These are phyloP conservation scores for Arabis alpina DNA, from an alignment of 345 rosid genomes.

Conservation along the genomic window DNA sequence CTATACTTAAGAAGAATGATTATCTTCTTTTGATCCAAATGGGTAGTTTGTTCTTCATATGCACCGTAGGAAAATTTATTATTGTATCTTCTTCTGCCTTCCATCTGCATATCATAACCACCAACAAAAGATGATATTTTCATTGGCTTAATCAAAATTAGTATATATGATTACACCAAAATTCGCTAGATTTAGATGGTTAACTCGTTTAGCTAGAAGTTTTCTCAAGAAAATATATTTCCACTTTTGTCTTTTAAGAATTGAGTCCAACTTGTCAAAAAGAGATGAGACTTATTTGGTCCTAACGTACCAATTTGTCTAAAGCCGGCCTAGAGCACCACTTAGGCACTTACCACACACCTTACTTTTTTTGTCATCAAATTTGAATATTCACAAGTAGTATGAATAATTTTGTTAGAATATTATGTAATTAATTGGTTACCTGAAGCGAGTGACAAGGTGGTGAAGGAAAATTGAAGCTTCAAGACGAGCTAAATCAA, in stretches of 20 bases:
- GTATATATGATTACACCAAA: background rate
- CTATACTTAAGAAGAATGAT: background rate
- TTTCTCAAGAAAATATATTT: background rate
- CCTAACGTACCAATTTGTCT: slow-evolving; percentile 19
- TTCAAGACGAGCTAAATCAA: slow-evolving; percentile 94
- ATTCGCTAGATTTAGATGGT: background rate
- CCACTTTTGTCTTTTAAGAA: background rate
- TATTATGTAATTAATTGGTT: slow-evolving; percentile 12
- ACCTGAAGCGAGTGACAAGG: slow-evolving; percentile 90
- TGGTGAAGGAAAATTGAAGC: slow-evolving; percentile 87
- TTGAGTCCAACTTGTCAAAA: slow-evolving; percentile 32
- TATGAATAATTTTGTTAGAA: background rate
- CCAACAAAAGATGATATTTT: background rate
- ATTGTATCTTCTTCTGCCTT: slow-evolving; percentile 78
- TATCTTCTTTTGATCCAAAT: slow-evolving; percentile 76
- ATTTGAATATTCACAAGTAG: background rate
- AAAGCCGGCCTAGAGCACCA: slow-evolving; percentile 25
- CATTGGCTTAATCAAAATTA: background rate
- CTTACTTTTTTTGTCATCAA: background rate
- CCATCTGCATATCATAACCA: slow-evolving; percentile 63
- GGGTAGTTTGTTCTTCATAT: slow-evolving; percentile 88
- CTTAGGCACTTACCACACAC: background rate
- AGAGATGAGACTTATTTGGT: slow-evolving; percentile 30
- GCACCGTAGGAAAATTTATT: slow-evolving; percentile 89
- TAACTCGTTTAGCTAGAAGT: background rate